phyloP scores from a whole-genome alignment of 2,329 filamentous ascomycete genomes.

The Cordyceps tenuipes region DNA sequence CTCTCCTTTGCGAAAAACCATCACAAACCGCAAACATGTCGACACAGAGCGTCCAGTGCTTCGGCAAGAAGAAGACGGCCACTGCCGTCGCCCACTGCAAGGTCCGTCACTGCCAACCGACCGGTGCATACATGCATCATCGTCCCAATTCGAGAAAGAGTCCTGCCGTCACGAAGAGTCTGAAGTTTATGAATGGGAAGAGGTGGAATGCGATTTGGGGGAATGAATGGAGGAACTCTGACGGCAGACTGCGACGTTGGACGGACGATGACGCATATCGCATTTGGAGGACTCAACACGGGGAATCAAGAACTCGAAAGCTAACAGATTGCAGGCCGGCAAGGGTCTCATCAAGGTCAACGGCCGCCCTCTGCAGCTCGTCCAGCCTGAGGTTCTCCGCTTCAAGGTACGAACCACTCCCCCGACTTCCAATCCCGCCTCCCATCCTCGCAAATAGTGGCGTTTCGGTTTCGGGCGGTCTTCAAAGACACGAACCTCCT shows the following conservation, averaged over 20 bases:
- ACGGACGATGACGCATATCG: background rate
- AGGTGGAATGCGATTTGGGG: background rate
- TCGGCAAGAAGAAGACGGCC: conserved; percentile 97
- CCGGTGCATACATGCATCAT: background rate
- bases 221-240: background rate
- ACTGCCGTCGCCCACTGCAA: conserved; percentile 89
- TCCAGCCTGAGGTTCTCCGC: conserved; percentile 93
- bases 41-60: conserved; percentile 85
- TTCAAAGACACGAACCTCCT: background rate
- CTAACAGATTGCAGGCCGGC: conserved; percentile 32
- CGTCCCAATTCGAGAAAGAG: background rate
- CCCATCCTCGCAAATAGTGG: conserved; percentile 3
- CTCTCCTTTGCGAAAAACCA: conserved; percentile 6
- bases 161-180: background rate
- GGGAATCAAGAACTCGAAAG: conserved; percentile 12
- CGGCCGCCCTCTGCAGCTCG: conserved; percentile 87
- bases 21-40: conserved; percentile 44
- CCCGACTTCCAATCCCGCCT: conserved; percentile 4
- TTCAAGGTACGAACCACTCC: conserved; percentile 66
- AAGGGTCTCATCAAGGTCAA: conserved; percentile 94
- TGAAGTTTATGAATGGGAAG: background rate
- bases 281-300: background rate
- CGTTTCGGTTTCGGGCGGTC: background rate
- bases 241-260: background rate
- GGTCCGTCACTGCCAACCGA: conserved; percentile 41